Evolutionary conservation across 2,329 filamentous ascomycete species (phyloP), one percentile per base, ranked within the genome.

Genomic region (Aspergillus fijiensis): DNA sequence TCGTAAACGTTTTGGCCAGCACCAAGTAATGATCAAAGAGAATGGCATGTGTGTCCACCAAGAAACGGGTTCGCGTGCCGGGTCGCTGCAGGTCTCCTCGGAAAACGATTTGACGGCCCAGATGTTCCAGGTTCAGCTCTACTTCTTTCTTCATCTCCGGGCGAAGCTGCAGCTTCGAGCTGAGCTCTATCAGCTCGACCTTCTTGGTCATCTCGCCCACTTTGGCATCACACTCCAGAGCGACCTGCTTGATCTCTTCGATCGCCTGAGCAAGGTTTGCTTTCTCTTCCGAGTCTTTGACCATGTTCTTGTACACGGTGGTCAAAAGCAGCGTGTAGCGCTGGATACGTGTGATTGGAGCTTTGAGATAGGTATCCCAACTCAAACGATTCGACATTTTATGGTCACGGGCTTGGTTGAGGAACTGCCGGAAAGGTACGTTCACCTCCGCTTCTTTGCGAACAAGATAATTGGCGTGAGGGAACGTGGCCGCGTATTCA

Each of bases 21-120:
- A 99, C 93, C 42, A 99, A 84, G 74, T 97, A 99, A 76, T 99
- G 93, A 70, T 99, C 96, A 71, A 99, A 98, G 0, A 99, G 83
- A 50, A 99, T 84, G 2, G 91, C 92, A 73, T 97, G 92, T 0
- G 91, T 96, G 70, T 99, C 95, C 7, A 98, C 87, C 89, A 94
- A 96, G 72, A 98, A 95, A 59, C 92, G 88, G 49, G 89, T 91
- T 73, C 91, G 96, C 49, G 88, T 89, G 58, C 94, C 92, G 80
- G 92, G 89, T 63, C 95, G 85, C 73, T 96, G 92, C 59, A 99
- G 79, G 68, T 98, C 93, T 59, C 95, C 95, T 68, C 93, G 87
- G 75, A 89, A 89, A 62, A 99, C 89, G 58, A 99, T 84, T 71
- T 96, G 89, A 64, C 95, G 87, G 14, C 94, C 94, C n/a, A 97